Conservation (phyloP, 495 filamentous ascomycete genomes). For the Chaetomium fimeti region DNA sequence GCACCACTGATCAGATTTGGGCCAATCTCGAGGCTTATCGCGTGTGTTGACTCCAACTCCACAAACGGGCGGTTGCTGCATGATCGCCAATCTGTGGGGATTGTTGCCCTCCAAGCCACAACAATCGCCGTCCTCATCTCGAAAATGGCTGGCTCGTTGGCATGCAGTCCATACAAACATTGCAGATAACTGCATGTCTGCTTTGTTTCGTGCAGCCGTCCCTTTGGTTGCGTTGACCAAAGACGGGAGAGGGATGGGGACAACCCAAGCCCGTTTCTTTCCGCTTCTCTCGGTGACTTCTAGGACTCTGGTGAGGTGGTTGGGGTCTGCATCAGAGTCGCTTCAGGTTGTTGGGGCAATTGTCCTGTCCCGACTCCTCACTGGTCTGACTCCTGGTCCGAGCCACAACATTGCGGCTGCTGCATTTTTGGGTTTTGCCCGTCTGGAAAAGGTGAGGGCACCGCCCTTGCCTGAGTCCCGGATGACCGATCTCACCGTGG, state of each 20-base stretch:
- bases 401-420: neutral
- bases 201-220: neutral
- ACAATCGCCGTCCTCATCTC: neutral
- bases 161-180: neutral
- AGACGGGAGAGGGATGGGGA: neutral
- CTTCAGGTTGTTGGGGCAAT: slow-evolving; percentile 11
- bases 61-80: neutral
- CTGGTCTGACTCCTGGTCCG: neutral
- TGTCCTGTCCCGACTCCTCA: neutral
- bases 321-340: slow-evolving; percentile 11
- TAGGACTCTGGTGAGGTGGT: neutral
- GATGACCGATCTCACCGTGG: slow-evolving; percentile 2
- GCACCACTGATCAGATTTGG: neutral
- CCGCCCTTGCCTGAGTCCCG: slow-evolving; percentile 3
- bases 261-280: neutral
- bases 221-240: neutral
- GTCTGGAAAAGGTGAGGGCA: neutral
- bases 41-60: neutral
- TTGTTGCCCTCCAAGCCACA: neutral
- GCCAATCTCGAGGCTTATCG: slow-evolving; percentile 7
- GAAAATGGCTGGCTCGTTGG: no score
- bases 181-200: no score
- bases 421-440: neutral
- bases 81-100: slow-evolving; percentile 6
- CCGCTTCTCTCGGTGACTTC: neutral